Conservation (phyloP, 148 eudicot species). For the Spergularia marina region DNA sequence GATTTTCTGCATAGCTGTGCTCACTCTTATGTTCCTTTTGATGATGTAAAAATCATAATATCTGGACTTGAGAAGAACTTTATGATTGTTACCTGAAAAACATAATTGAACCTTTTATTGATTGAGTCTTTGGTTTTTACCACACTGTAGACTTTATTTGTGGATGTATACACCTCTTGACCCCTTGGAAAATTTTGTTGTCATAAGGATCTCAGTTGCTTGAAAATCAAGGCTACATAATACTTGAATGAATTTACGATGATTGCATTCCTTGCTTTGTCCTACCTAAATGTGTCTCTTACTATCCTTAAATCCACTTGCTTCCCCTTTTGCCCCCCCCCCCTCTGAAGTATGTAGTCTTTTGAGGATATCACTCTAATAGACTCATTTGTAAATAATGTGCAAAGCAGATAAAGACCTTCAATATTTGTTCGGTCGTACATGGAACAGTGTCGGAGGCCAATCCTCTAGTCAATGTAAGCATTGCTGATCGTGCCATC, state of each 20-base stretch:
- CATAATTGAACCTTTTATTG: neutral
- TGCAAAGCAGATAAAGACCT: slow-evolving; percentile 43
- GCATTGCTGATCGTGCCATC: slow-evolving; percentile 14
- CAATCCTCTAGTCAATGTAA: slow-evolving; percentile 55
- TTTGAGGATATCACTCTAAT: slow-evolving; percentile 10
- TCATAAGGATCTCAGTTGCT: too few species aligned
- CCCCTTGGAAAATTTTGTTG: too few species aligned
- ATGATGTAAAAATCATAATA: too few species aligned
- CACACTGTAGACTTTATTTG: too few species aligned
- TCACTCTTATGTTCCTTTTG: neutral
- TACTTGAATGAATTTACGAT: neutral
- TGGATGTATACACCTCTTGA: too few species aligned
- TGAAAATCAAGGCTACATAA: too few species aligned
- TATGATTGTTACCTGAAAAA: neutral
- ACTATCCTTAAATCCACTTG: too few species aligned
- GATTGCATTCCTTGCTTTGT: neutral
- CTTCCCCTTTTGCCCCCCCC: too few species aligned
- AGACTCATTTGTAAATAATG: neutral
- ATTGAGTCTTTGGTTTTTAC: neutral
- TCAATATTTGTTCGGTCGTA: slow-evolving; percentile 81
- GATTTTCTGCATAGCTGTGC: neutral
- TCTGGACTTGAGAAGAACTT: neutral
- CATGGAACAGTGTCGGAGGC: slow-evolving; percentile 87
- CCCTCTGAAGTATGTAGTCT: too few species aligned
- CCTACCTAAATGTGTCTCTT: neutral